Percentiles rank a stretch among this genome's conserved stretches.
phyloP scores from a whole-genome alignment of 2,329 filamentous ascomycete species.

The Escovopsis sp. region DNA sequence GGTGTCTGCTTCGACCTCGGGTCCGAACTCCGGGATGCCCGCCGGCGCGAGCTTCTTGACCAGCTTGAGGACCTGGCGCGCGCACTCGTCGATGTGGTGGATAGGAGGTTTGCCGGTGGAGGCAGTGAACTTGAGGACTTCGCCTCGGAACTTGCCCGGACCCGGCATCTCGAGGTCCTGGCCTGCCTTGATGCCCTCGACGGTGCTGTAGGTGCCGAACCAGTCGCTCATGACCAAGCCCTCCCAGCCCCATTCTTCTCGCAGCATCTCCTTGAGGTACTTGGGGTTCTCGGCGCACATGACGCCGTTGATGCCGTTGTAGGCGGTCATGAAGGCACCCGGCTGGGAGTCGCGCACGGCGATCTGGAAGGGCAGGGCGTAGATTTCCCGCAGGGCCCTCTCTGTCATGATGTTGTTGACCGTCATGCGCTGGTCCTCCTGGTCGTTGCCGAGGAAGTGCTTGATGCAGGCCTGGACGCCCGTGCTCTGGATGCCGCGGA shows the following conservation, averaged over 20 bases:
- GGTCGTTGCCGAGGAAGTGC: slow-evolving; percentile 47
- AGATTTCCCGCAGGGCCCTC: slow-evolving; percentile 42
- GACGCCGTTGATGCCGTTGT: slow-evolving; percentile 42
- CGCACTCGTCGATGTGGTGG: slow-evolving; percentile 41
- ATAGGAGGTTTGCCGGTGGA: slow-evolving; percentile 39
- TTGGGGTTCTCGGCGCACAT: slow-evolving; percentile 38
- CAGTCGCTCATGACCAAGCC: slow-evolving; percentile 46
- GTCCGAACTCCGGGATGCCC: slow-evolving; percentile 37
- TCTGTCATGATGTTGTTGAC: slow-evolving; percentile 39
- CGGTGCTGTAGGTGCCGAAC: slow-evolving; percentile 41
- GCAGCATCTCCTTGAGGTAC: slow-evolving; percentile 34
- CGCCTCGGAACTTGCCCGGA: slow-evolving; percentile 34
- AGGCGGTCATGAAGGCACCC: slow-evolving; percentile 41
- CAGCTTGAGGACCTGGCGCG: slow-evolving; percentile 40
- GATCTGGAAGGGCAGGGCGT: slow-evolving; percentile 42
- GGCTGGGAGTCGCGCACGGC: slow-evolving; percentile 35
- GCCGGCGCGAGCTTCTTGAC: slow-evolving; percentile 39
- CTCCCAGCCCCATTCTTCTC: slow-evolving; percentile 42
- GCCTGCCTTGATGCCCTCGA: slow-evolving; percentile 33
- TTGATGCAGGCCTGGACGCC: slow-evolving; percentile 42
- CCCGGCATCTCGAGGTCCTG: slow-evolving; percentile 47
- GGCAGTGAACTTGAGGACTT: slow-evolving; percentile 34
- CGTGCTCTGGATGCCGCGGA: slow-evolving; percentile 39
- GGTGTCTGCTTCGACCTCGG: slow-evolving; percentile 40
- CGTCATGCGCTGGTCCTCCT: slow-evolving; percentile 41